These are phyloP conservation scores for Exophiala calicioides DNA, from an alignment of 2,329 filamentous ascomycete genomes.

Conservation along the genomic window DNA sequence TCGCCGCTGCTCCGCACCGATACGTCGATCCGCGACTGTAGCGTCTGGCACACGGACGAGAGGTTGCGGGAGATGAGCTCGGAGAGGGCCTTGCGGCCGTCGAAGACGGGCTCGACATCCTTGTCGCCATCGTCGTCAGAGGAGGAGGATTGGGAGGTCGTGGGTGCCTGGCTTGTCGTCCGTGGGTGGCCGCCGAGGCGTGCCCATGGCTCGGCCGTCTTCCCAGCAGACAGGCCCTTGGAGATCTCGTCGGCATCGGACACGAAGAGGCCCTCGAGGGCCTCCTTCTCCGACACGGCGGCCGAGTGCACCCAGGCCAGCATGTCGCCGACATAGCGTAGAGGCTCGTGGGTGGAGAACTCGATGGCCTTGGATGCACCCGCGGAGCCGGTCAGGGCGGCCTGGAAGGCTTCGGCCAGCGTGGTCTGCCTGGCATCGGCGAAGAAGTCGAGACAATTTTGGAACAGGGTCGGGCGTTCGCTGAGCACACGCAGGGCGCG, in stretches of 20 bases:
- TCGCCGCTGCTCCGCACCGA: slow-evolving; percentile 92
- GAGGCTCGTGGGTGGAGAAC: slow-evolving; percentile 83
- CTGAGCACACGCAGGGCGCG: slow-evolving; percentile 82
- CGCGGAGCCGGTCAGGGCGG: slow-evolving; percentile 73
- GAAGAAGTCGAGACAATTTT: slow-evolving; percentile 90
- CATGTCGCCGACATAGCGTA: slow-evolving; percentile 96
- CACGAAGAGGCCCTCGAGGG: slow-evolving; percentile 86
- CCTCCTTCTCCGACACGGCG: slow-evolving; percentile 89
- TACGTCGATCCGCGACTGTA: slow-evolving; percentile 88
- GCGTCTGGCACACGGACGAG: slow-evolving; percentile 73
- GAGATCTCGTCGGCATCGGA: slow-evolving; percentile 87
- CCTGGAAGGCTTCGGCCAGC: slow-evolving; percentile 84
- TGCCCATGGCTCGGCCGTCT: slow-evolving; percentile 82
- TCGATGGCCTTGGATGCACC: slow-evolving; percentile 79
- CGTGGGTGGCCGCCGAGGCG: slow-evolving; percentile 40
- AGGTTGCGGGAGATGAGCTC: slow-evolving; percentile 86
- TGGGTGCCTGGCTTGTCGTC: not conserved
- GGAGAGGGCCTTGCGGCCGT: slow-evolving; percentile 77
- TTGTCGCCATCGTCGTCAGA: slow-evolving; percentile 35
- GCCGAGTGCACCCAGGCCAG: slow-evolving; percentile 95
- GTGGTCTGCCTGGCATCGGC: slow-evolving; percentile 85
- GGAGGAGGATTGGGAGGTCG: not conserved
- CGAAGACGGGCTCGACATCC: slow-evolving; percentile 63
- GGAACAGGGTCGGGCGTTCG: slow-evolving; percentile 85
- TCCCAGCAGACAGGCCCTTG: slow-evolving; percentile 74